phyloP scores from a whole-genome alignment of 2,329 filamentous ascomycete species.

The Venturia oleaginea region DNA sequence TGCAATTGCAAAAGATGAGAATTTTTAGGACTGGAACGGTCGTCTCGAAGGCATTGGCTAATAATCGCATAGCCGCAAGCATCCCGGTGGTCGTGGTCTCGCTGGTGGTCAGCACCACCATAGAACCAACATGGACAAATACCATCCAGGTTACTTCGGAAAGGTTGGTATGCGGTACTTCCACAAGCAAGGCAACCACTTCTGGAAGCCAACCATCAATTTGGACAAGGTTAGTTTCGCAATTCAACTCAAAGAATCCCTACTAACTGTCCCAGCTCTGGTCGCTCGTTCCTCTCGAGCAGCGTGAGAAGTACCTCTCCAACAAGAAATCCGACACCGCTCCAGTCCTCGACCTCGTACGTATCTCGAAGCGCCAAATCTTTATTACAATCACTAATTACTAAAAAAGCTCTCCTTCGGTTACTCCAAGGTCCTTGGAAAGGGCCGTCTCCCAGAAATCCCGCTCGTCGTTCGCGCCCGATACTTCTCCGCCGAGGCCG shows the following conservation, averaged over 20 bases:
- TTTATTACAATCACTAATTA: neutral
- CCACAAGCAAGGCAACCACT: conserved; percentile 90
- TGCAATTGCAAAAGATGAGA: neutral
- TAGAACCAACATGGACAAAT: conserved; percentile 85
- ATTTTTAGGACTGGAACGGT: neutral
- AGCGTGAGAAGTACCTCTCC: conserved; percentile 82
- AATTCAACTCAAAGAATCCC: neutral
- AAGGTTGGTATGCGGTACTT: conserved; percentile 51
- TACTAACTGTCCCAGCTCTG: conserved; percentile 58
- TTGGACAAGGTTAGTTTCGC: conserved; percentile 71
- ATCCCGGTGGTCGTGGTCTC: conserved; percentile 69
- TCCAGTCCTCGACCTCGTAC: conserved; percentile 82
- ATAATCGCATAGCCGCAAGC: conserved; percentile 62
- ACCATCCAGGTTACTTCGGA: conserved; percentile 98
- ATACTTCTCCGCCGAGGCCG: conserved; percentile 91
- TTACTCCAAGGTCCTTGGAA: conserved; percentile 98
- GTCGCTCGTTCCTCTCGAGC: conserved; percentile 87
- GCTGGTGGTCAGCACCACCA: conserved; percentile 99
- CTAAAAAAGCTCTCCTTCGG: conserved; percentile 47
- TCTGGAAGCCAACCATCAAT: conserved; percentile 99
- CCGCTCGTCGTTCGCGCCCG: conserved; percentile 90
- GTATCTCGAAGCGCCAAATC: neutral
- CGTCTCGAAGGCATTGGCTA: neutral
- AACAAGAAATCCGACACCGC: conserved; percentile 80
- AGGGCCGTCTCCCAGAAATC: conserved; percentile 89